Base-by-base conservation (phyloP, 148 eudicot genomes). In the Pharnaceum exiguum region DNA sequence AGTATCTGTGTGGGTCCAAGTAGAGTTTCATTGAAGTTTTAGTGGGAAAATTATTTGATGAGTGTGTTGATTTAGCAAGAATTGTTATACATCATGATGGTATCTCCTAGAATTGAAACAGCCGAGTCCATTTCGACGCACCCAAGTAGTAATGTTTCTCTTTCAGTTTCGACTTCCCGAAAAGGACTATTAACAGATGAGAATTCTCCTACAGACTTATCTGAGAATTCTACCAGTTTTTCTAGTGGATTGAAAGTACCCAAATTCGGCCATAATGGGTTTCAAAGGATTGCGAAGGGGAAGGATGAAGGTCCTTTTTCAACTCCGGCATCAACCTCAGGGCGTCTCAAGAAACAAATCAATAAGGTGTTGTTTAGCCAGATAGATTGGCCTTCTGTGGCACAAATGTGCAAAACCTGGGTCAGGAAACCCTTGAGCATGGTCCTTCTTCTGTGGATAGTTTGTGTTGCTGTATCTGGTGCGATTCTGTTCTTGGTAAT, bases 401-500 rank as follows among this genome's bases (percentile, higher is more conserved):
- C 49, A 50, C 69, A 64, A 55, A 53, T 82, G 18, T 39, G 71
- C 66, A 83, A 66, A 58, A 57, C 77, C 68, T 93, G 98, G 98
- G 67, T 85, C 24, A 83, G 71, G 65, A 70, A 83, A 66, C 96
- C 98, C 10, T 45, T 88, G 45, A 93, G 81, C 68, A 66, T 93
- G 77, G 95, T 71, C 12, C 87, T 88, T 40, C 74, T 85, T 16
- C 19, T 85, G 8, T 88, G 96, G 96, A 63, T 85, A 38, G 10
- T 62, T 9, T 68, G 60, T 59, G 96, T 93, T 70, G 95, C 75
- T 51, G 60, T 93, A n/a, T 81, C 96, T 5, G 96, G 96, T 73
- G 96, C 88, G 2, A 78, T 86, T 46, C 55, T 87, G 28, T 85
- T 93, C 57, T 77, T 89, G 39, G 95, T 93, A 17, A 88, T 87